Base-by-base conservation (phyloP, 1,284 basidiomycete genomes). In the Somion occarium region DNA sequence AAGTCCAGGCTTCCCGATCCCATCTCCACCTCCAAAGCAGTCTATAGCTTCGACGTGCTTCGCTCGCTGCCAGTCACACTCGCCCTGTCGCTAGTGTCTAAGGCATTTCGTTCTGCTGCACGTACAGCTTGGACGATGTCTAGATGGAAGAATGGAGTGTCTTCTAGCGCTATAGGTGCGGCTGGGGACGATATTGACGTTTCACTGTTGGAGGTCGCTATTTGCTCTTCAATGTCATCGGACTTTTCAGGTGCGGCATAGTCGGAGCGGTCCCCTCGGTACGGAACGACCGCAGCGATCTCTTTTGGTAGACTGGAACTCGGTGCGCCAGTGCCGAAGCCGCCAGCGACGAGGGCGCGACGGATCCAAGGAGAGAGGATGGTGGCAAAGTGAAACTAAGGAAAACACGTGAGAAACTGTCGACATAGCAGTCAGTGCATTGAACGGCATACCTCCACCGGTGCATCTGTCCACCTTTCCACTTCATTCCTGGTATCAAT, bases 301-400 rank as follows among this genome's bases (percentile, higher is more conserved):
- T 94, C 92, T 19, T 71, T 71, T 2, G 76, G 76, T 3, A 69
- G 56, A 27, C 67, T 67, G 4, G 72, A 69, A 11, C 74, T 61
- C 1, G 74, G 65, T 2, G 65, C 59, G 4, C 86, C 82, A 22
- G 73, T 75, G 4, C 93, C 93, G 63, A 97, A 96, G 1, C 91
- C 91, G 50, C 87, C 93, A 12, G 91, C 92, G 56, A 92, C 76
- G 44, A 97, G 79, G 2, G 91, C 92, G 46, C 93, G 86, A 52
- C 90, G 84, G 52, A 95, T 93, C 96, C 96, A 98, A 0, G 94
- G 93, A 0, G 92, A 95, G 49, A 95, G 79, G 49, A 98, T 80
- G 23, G 83, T 82, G 7, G 90, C 86, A 65, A 96, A 95, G 71
- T 95, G 91, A 75, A 93, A 94, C 42, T n/a, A n/a, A n/a, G n/a